Evolutionary conservation across 2,329 filamentous ascomycete genomes (phyloP).

Genomic region (Talaromyces sp.): DNA sequence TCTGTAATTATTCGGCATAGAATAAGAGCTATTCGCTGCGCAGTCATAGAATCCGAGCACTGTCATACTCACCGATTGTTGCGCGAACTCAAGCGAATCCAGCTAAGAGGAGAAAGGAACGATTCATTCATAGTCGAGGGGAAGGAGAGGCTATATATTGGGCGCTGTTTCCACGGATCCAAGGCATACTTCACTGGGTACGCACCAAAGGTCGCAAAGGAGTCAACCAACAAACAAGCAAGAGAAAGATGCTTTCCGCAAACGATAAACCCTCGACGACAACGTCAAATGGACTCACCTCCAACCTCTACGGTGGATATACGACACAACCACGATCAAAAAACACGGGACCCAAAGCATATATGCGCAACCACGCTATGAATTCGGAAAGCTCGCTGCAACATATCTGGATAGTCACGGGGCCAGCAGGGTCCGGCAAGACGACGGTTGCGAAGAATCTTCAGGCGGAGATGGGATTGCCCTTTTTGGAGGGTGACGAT

Average conservation of each 20-base stretch:
- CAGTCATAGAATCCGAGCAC: background rate
- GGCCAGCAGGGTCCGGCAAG: constrained; percentile 77
- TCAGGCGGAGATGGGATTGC: constrained; percentile 61
- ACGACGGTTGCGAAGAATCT: constrained; percentile 69
- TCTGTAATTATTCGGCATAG: constrained; percentile 3
- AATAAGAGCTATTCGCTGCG: constrained; percentile 1
- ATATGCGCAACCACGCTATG: constrained; percentile 10
- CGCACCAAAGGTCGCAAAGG: background rate
- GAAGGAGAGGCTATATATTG: background rate
- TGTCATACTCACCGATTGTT: background rate
- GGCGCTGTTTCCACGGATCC: constrained; percentile 2
- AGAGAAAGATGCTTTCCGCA: constrained; percentile 19
- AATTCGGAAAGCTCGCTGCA: constrained; percentile 39
- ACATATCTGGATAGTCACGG: constrained; percentile 79
- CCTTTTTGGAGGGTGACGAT: constrained; percentile 76
- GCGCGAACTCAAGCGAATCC: background rate
- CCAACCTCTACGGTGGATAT: constrained; percentile 18
- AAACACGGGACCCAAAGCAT: constrained; percentile 3
- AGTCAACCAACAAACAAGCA: background rate
- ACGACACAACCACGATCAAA: background rate
- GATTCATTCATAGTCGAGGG: background rate
- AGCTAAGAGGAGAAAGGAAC: background rate
- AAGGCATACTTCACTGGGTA: background rate
- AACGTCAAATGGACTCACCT: constrained; percentile 17
- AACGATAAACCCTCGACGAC: constrained; percentile 19